Percentiles rank a stretch among this genome's conserved stretches.
Conservation (phyloP, 345 rosid species). For the Dipteronia dyeriana region DNA sequence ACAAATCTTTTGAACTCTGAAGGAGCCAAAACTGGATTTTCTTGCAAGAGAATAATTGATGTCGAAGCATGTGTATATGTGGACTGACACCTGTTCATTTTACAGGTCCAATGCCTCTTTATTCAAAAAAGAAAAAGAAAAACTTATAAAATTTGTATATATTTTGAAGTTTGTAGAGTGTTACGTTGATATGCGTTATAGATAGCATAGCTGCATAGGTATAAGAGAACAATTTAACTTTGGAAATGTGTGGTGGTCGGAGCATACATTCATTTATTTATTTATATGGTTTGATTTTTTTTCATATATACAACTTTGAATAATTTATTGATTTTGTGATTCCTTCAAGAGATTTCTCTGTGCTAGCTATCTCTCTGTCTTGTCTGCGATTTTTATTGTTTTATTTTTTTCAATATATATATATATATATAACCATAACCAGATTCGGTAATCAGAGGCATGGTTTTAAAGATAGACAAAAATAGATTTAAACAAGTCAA, state of each 20-base stretch:
- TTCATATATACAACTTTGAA: background rate
- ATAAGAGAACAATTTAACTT: conserved; percentile 23
- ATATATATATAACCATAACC: no score
- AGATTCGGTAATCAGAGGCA: conserved; percentile 24
- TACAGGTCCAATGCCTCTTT: conserved; percentile 8
- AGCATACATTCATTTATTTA: background rate
- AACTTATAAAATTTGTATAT: background rate
- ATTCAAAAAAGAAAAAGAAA: background rate
- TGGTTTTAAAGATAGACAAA: conserved; percentile 2
- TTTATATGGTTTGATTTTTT: background rate
- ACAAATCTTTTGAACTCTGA: conserved; percentile 30
- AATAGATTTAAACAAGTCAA: conserved; percentile 7
- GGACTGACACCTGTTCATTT: conserved; percentile 20
- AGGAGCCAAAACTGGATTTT: conserved; percentile 22
- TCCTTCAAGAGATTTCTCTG: background rate
- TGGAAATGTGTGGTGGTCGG: conserved; percentile 20
- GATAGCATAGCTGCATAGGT: conserved; percentile 19
- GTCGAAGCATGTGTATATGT: background rate
- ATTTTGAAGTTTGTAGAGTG: conserved; percentile 5
- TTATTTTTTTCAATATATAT: background rate
- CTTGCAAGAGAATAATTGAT: conserved; percentile 21
- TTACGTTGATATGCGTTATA: conserved; percentile 14
- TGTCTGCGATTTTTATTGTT: background rate
- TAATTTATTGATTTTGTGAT: background rate
- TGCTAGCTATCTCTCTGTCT: background rate